These are phyloP conservation scores for Vigna trinervia DNA, from an alignment of 306 rosid genomes.

Conservation along the genomic window DNA sequence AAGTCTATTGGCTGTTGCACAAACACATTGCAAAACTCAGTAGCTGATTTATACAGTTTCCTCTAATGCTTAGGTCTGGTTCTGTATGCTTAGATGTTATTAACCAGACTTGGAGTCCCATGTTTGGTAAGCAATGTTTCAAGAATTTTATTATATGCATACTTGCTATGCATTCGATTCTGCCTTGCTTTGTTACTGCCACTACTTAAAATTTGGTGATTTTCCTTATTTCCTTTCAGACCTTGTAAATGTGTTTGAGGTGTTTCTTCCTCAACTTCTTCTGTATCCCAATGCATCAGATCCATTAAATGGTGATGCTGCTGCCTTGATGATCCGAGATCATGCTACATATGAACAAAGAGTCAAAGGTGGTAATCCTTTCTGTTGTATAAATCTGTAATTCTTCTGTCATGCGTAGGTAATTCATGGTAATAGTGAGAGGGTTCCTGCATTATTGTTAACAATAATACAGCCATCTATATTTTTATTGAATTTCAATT, in stretches of 20 bases:
- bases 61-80: conserved; percentile 74
- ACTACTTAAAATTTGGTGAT: conserved; percentile 31
- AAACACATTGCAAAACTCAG: conserved; percentile 16
- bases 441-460: conserved; percentile 3
- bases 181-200: conserved; percentile 24
- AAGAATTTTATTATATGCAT: background rate
- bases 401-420: conserved; percentile 13
- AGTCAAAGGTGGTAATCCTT: conserved; percentile 72
- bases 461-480: background rate
- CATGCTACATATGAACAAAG: conserved; percentile 71
- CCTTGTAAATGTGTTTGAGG: conserved; percentile 85
- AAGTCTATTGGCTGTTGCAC: conserved; percentile 26
- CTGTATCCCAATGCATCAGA: conserved; percentile 89
- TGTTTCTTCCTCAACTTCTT: conserved; percentile 95
- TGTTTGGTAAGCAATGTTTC: conserved; percentile 66
- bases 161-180: conserved; percentile 16
- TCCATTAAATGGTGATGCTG: conserved; percentile 90
- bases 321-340: conserved; percentile 86
- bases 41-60: conserved; percentile 42
- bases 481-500: conserved; percentile 23
- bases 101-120: conserved; percentile 96
- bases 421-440: conserved; percentile 2
- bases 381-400: conserved; percentile 28
- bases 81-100: conserved; percentile 94
- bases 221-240: conserved; percentile 55